A percentile compares a stretch with the other conserved stretches of the same genome.
phyloP scores from a whole-genome alignment of 2,329 filamentous ascomycete species.

The Trichoderma hamatum region DNA sequence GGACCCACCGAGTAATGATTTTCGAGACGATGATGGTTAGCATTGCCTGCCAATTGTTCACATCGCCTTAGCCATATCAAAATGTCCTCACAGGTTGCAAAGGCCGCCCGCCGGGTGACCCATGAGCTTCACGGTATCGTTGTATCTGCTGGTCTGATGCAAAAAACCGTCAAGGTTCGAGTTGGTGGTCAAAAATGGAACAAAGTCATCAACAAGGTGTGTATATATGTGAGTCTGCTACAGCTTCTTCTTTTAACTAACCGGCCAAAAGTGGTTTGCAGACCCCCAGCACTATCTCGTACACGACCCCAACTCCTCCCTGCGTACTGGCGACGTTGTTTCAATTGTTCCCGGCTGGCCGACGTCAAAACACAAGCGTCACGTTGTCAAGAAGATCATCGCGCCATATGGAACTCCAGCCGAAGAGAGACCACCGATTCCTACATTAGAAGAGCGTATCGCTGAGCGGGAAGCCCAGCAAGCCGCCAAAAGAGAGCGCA shows the following conservation, averaged over 20 bases:
- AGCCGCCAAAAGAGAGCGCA: conserved; percentile 59
- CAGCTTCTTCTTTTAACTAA: not conserved
- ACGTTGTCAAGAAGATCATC: conserved; percentile 75
- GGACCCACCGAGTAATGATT: conserved; percentile 2
- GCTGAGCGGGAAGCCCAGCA: conserved; percentile 57
- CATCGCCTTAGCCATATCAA: not conserved
- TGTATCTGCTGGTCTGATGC: conserved; percentile 75
- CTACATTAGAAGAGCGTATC: conserved; percentile 64
- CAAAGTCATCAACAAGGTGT: conserved; percentile 70
- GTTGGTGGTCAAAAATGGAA: conserved; percentile 75
- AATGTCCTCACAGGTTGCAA: conserved; percentile 49
- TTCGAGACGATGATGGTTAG: not conserved
- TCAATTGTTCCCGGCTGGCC: conserved; percentile 69
- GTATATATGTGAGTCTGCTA: conserved; percentile 8
- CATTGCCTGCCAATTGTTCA: conserved; percentile 6
- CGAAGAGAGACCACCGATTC: conserved; percentile 66
- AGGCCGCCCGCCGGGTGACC: conserved; percentile 49
- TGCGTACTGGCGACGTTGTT: conserved; percentile 75
- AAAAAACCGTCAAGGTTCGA: conserved; percentile 77
- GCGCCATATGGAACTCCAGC: conserved; percentile 67
- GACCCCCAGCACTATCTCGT: conserved; percentile 68
- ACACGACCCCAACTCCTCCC: conserved; percentile 75
- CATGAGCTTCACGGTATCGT: conserved; percentile 69
- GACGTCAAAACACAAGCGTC: conserved; percentile 67
- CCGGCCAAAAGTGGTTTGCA: conserved; percentile 57